Percentiles rank a stretch among this genome's conserved stretches.
Evolutionary conservation across 1,284 basidiomycete species (phyloP).

Genomic region (Fistulina hepatica): DNA sequence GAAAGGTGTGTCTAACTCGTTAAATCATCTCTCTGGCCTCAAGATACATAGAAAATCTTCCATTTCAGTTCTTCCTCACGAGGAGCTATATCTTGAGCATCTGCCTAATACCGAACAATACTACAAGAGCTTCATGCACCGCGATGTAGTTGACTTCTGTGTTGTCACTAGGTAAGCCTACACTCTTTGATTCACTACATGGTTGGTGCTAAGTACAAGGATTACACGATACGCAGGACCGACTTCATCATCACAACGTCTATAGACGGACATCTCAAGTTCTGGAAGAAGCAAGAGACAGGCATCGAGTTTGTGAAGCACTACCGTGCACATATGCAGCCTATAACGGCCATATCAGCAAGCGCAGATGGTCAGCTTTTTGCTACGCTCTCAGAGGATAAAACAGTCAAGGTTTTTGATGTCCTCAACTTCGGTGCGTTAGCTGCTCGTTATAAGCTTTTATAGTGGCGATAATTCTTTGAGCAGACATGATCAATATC

Average conservation of each 20-base stretch:
- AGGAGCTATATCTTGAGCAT: conserved; percentile 80
- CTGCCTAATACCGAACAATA: conserved; percentile 90
- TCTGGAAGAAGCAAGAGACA: conserved; percentile 96
- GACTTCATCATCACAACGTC: conserved; percentile 93
- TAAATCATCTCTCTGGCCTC: conserved; percentile 32
- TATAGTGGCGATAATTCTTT: not conserved
- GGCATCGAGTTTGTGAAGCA: conserved; percentile 93
- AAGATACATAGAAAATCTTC: conserved; percentile 18
- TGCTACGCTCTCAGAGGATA: conserved; percentile 80
- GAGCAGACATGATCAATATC: conserved; percentile 96
- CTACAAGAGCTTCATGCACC: conserved; percentile 97
- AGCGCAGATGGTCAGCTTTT: conserved; percentile 90
- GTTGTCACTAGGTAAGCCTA: conserved; percentile 67
- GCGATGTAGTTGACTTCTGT: conserved; percentile 84
- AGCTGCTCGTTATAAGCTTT: not conserved
- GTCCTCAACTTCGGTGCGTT: conserved; percentile 87
- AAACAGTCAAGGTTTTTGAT: conserved; percentile 90
- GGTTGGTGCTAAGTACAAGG: no score
- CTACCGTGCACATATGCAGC: conserved; percentile 82
- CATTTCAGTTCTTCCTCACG: conserved; percentile 33
- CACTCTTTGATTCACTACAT: not conserved
- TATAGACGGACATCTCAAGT: conserved; percentile 89
- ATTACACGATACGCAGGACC: no score
- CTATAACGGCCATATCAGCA: conserved; percentile 74
- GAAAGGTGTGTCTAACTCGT: conserved; percentile 40